phyloP scores from a whole-genome alignment of 2,329 filamentous ascomycete genomes.

The Talaromyces sp. region DNA sequence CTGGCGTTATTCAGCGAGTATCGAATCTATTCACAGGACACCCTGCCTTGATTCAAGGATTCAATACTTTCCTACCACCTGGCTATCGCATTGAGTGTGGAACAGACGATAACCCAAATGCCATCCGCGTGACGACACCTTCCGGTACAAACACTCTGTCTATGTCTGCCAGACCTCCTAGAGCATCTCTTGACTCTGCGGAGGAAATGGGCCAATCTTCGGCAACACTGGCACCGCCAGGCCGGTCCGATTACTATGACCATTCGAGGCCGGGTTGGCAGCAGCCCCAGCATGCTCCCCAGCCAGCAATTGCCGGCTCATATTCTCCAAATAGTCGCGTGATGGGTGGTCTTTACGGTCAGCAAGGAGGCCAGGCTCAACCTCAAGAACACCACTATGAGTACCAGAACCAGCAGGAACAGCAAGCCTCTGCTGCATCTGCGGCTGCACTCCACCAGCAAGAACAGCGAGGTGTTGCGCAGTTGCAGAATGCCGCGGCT shows the following conservation, averaged over 20 bases:
- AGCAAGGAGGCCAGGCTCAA: constrained; percentile 33
- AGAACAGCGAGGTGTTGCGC: constrained; percentile 61
- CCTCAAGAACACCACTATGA: constrained; percentile 42
- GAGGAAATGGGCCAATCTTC: constrained; percentile 28
- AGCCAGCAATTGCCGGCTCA: constrained; percentile 30
- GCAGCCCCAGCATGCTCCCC: constrained; percentile 29
- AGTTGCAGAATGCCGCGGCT: constrained; percentile 60
- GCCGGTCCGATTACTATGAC: constrained; percentile 38
- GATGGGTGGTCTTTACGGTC: constrained; percentile 33
- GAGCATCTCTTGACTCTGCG: constrained; percentile 28
- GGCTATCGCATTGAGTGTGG: constrained; percentile 97
- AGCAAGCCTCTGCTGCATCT: constrained; percentile 41
- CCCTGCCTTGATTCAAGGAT: constrained; percentile 91
- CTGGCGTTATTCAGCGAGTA: constrained; percentile 93
- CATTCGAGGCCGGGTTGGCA: constrained; percentile 38
- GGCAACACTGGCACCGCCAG: constrained; percentile 28
- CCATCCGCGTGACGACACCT: constrained; percentile 92
- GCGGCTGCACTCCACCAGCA: constrained; percentile 53
- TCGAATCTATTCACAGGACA: constrained; percentile 94
- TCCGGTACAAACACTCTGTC: constrained; percentile 95
- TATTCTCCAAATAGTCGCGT: constrained; percentile 40
- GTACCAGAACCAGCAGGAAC: constrained; percentile 40
- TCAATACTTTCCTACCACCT: constrained; percentile 94
- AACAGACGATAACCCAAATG: constrained; percentile 86
- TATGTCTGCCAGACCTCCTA: constrained; percentile 48